Evolutionary conservation across 202 grass and related monocot species (phyloP).

Genomic region (Bolboschoenoplectus hybrid): DNA sequence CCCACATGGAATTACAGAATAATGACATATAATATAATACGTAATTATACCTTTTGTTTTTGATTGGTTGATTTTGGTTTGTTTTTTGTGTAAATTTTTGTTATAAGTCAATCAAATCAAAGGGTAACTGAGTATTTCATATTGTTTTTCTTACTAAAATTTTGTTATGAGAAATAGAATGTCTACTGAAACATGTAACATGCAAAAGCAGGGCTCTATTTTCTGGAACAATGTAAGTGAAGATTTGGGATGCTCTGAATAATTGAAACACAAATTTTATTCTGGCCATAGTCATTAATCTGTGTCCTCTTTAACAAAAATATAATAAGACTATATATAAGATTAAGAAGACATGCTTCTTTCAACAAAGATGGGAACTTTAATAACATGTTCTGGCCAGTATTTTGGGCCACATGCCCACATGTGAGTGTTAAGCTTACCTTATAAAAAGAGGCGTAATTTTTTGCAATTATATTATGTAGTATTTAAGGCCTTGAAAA

Average conservation of each 20-base stretch:
- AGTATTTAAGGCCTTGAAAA: background rate
- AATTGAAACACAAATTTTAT: too few species aligned
- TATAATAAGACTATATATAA: background rate
- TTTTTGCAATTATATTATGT: background rate
- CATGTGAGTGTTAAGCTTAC: background rate
- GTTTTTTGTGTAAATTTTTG: slow-evolving; percentile 25
- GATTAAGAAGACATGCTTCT: background rate
- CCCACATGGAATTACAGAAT: slow-evolving; percentile 28
- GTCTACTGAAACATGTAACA: background rate
- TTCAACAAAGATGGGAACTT: background rate
- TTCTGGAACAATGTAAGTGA: too few species aligned
- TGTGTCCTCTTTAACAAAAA: background rate
- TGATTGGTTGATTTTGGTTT: slow-evolving; percentile 10
- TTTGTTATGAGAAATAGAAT: background rate
- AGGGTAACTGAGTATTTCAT: slow-evolving; percentile 20
- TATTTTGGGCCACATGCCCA: background rate
- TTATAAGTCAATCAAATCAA: slow-evolving; percentile 7
- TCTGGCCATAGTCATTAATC: too few species aligned
- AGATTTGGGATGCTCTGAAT: too few species aligned
- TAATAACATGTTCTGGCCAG: background rate
- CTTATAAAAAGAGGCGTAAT: background rate
- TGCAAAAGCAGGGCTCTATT: background rate
- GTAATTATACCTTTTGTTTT: background rate
- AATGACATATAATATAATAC: background rate
- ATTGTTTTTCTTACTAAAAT: background rate